Percentiles rank a stretch among this genome's conserved stretches.
phyloP scores from a whole-genome alignment of 352 stramenopile species.

The Phytophthora constricta region DNA sequence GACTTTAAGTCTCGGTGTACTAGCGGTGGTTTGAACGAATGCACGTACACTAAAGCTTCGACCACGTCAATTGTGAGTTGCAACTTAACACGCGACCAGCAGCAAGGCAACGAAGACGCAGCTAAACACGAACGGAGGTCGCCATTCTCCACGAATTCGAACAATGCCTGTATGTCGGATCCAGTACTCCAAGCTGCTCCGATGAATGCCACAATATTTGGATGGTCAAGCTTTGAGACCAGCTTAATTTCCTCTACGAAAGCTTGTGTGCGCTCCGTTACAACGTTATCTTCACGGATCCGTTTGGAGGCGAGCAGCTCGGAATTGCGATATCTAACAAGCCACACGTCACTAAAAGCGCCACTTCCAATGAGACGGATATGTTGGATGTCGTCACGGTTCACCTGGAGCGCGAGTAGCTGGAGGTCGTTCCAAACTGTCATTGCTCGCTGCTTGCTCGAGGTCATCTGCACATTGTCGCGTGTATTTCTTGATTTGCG shows the following conservation, averaged over 20 bases:
- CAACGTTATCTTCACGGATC: slow-evolving; percentile 9
- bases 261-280: slow-evolving; percentile 7
- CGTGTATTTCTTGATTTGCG: neutral
- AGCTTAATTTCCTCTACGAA: slow-evolving; percentile 50
- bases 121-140: slow-evolving; percentile 28
- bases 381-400: slow-evolving; percentile 29
- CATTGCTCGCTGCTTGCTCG: slow-evolving; percentile 15
- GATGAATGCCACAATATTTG: slow-evolving; percentile 40
- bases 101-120: neutral
- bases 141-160: slow-evolving; percentile 37
- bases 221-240: slow-evolving; percentile 28
- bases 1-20: slow-evolving; percentile 75
- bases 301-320: slow-evolving; percentile 33
- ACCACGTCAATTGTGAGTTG: slow-evolving; percentile 51
- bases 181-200: slow-evolving; percentile 37
- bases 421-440: slow-evolving; percentile 28
- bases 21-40: slow-evolving; percentile 58
- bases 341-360: slow-evolving; percentile 26
- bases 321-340: slow-evolving; percentile 32
- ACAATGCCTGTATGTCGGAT: slow-evolving; percentile 34
- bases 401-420: slow-evolving; percentile 22
- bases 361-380: slow-evolving; percentile 29
- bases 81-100: slow-evolving; percentile 36
- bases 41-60: slow-evolving; percentile 63
- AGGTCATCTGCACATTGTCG: slow-evolving; percentile 4